Evolutionary conservation across 2,329 filamentous ascomycete genomes (phyloP).

Genomic region (Xylaria arbuscula): DNA sequence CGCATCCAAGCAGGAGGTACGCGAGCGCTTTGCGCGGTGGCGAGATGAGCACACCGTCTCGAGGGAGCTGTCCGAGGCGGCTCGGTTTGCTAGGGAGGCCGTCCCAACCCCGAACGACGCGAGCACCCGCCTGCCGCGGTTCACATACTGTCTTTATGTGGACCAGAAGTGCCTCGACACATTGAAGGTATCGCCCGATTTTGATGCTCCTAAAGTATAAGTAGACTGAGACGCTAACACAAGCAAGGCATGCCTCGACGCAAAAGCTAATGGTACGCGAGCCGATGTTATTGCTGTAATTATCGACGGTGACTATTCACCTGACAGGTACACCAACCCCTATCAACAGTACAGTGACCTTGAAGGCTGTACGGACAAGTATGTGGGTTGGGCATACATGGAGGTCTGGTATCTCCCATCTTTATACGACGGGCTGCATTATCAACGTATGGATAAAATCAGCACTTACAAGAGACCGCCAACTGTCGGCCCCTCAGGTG

Average conservation of each 20-base stretch:
- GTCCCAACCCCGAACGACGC: not conserved
- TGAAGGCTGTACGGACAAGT: slow-evolving; percentile 22
- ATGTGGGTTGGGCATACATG: slow-evolving; percentile 16
- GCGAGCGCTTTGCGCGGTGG: slow-evolving; percentile 21
- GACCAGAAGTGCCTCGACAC: slow-evolving; percentile 27
- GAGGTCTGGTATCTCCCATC: not conserved
- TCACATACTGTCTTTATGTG: slow-evolving; percentile 25
- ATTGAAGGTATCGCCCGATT: not conserved
- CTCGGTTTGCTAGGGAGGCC: not conserved
- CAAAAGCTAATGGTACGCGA: slow-evolving; percentile 8
- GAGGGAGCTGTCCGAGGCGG: not conserved
- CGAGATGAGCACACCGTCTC: slow-evolving; percentile 21
- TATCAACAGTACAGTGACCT: slow-evolving; percentile 4
- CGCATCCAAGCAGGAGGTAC: slow-evolving; percentile 19
- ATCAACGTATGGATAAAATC: slow-evolving; percentile 1
- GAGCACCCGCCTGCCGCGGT: slow-evolving; percentile 19
- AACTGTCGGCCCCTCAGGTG: not conserved
- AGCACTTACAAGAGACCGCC: not conserved
- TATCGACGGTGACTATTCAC: slow-evolving; percentile 10
- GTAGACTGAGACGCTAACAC: not conserved
- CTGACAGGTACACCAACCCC: not conserved
- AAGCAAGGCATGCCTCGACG: slow-evolving; percentile 1
- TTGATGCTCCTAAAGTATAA: not conserved
- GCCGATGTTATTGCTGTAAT: not conserved
- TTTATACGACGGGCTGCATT: slow-evolving; percentile 3